phyloP scores from a whole-genome alignment of 1,284 basidiomycete species.

The Stereum hirsutum region DNA sequence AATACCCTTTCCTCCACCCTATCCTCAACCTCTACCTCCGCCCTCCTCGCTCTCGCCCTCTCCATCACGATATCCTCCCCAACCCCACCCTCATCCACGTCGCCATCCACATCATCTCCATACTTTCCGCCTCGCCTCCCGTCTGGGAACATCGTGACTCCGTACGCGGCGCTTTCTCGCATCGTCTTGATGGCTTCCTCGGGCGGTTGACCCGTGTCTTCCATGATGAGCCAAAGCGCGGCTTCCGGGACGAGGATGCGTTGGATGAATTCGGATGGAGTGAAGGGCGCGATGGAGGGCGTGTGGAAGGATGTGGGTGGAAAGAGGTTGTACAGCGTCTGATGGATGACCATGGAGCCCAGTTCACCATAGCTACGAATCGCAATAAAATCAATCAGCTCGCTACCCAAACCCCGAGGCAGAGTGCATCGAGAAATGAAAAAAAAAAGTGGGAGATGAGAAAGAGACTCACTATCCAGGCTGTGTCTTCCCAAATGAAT shows the following conservation, averaged over 20 bases:
- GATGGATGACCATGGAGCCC: conserved; percentile 68
- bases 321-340: conserved; percentile 66
- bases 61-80: conserved; percentile 49
- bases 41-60: conserved; percentile 48
- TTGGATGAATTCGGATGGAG: conserved; percentile 62
- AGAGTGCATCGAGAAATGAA: not conserved
- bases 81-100: conserved; percentile 7
- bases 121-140: conserved; percentile 33
- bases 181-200: conserved; percentile 44
- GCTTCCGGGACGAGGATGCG: conserved; percentile 70
- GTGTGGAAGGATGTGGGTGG: conserved; percentile 49
- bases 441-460: not conserved
- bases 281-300: conserved; percentile 45
- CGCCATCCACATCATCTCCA: conserved; percentile 15
- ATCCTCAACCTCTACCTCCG: conserved; percentile 53
- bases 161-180: conserved; percentile 65
- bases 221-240: conserved; percentile 59
- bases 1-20: conserved; percentile 27
- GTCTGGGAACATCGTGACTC: conserved; percentile 71
- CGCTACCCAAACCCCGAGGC: not conserved
- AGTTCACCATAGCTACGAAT: conserved; percentile 72
- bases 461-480: conserved; percentile 64
- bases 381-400: conserved; percentile 1
- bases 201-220: conserved; percentile 43
- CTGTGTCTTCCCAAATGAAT: conserved; percentile 66